phyloP scores from a whole-genome alignment of 2,329 filamentous ascomycete genomes.

The Stagonosporopsis chrysanthemi region DNA sequence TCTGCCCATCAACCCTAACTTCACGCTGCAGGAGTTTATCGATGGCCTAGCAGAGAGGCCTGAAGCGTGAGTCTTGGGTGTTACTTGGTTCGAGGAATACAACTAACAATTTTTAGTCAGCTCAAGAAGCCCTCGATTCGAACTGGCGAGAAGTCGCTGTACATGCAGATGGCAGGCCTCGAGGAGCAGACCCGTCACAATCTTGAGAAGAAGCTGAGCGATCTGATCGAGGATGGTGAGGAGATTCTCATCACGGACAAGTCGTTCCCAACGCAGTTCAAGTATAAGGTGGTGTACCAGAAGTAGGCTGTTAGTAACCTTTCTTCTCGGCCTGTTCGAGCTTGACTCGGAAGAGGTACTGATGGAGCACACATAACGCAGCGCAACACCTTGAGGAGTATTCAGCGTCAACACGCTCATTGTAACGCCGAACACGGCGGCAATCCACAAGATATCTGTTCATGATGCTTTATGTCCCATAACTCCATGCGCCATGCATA shows the following conservation, averaged over 20 bases:
- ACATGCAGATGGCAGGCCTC: conserved; percentile 85
- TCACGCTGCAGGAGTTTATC: conserved; percentile 82
- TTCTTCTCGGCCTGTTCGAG: neutral
- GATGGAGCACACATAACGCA: neutral
- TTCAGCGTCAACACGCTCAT: neutral
- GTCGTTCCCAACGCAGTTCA: conserved; percentile 79
- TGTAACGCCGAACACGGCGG: neutral
- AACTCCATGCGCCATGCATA: conserved; percentile 11
- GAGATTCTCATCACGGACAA: conserved; percentile 93
- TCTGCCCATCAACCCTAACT: conserved; percentile 72
- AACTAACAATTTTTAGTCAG: conserved; percentile 59
- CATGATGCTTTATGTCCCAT: conserved; percentile 4
- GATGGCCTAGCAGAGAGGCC: conserved; percentile 83
- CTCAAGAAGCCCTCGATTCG: conserved; percentile 92
- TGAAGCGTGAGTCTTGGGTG: conserved; percentile 64
- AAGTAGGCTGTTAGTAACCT: conserved; percentile 22
- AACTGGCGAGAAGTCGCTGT: conserved; percentile 81
- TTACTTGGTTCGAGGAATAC: no score
- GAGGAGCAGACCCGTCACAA: conserved; percentile 87
- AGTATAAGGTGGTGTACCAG: conserved; percentile 64
- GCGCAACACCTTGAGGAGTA: neutral
- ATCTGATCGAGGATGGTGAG: conserved; percentile 81
- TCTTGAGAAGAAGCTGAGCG: conserved; percentile 76
- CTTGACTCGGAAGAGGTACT: no score
- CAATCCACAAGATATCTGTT: conserved; percentile 1